Percentiles rank a stretch among this genome's conserved stretches.
Conservation (phyloP, 495 filamentous ascomycete species). For the Penicillium maclennaniae region DNA sequence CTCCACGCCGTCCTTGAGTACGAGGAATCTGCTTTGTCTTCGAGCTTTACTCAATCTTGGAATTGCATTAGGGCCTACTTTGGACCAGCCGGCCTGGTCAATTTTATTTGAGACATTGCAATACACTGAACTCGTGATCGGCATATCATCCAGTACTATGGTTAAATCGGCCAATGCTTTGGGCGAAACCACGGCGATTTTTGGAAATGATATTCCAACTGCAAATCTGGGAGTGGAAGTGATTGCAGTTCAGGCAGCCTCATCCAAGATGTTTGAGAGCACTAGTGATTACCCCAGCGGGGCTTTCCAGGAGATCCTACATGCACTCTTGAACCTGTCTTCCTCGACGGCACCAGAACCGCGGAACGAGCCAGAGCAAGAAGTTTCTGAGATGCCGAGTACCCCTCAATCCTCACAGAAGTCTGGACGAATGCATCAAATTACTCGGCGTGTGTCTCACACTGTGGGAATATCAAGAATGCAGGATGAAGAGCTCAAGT, state of each 20-base stretch:
- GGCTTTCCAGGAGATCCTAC: slow-evolving; percentile 73
- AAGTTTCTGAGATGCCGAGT: slow-evolving; percentile 11
- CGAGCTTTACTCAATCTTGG: slow-evolving; percentile 88
- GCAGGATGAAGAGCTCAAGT: slow-evolving; percentile 50
- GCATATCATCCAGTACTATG: slow-evolving; percentile 44
- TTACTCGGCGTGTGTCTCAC: slow-evolving; percentile 56
- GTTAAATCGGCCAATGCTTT: slow-evolving; percentile 28
- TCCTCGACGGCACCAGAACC: slow-evolving; percentile 33
- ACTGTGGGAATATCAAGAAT: slow-evolving; percentile 39
- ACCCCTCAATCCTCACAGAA: slow-evolving; percentile 33
- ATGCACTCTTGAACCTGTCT: slow-evolving; percentile 66
- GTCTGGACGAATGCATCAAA: slow-evolving; percentile 47
- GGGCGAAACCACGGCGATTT: slow-evolving; percentile 23
- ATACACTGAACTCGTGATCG: slow-evolving; percentile 83
- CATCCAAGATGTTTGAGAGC: slow-evolving; percentile 81
- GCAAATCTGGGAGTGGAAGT: slow-evolving; percentile 72
- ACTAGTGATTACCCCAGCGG: slow-evolving; percentile 81
- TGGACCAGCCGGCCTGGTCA: slow-evolving; percentile 74
- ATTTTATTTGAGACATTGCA: slow-evolving; percentile 89
- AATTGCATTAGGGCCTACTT: slow-evolving; percentile 86
- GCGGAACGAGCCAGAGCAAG: slow-evolving; percentile 28
- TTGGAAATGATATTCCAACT: slow-evolving; percentile 45
- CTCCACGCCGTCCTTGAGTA: slow-evolving; percentile 59
- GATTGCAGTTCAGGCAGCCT: slow-evolving; percentile 83
- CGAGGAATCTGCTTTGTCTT: slow-evolving; percentile 84